A percentile compares a stretch with the other conserved stretches of the same genome.
Evolutionary conservation across 2,329 filamentous ascomycete species (phyloP).

Genomic region (Neofusicoccum laricinum): DNA sequence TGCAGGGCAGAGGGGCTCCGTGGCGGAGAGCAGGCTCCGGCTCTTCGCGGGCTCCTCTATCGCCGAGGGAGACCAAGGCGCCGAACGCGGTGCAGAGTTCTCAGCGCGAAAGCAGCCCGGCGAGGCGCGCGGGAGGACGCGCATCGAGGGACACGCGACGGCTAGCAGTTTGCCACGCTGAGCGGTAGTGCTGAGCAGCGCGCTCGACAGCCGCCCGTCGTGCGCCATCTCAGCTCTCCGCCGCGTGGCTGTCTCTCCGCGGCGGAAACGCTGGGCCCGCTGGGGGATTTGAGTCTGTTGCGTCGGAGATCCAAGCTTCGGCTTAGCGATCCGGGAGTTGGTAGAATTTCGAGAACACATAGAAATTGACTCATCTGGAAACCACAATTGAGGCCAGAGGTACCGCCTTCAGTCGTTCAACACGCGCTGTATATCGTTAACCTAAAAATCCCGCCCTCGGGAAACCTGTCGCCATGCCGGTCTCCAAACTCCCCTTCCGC

Average conservation of each 20-base stretch:
- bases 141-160: too few relatives aligned
- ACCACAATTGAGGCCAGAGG: neutral
- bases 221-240: neutral
- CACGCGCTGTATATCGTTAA: conserved; percentile 1
- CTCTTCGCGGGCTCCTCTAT: neutral
- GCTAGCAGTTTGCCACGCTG: neutral
- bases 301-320: conserved; percentile 11
- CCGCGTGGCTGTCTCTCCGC: neutral
- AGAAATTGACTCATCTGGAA: conserved; percentile 11
- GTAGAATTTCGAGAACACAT: neutral
- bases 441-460: conserved; percentile 11
- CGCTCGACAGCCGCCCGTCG: neutral
- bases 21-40: neutral
- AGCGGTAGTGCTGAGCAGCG: neutral
- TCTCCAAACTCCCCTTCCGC: conserved; percentile 9
- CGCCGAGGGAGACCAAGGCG: neutral
- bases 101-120: neutral
- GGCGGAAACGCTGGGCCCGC: conserved; percentile 7
- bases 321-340: conserved; percentile 11
- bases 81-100: conserved; percentile 9
- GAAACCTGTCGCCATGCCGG: conserved; percentile 8
- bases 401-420: conserved; percentile 15
- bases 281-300: neutral
- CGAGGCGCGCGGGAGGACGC: neutral
- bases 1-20: neutral